Evolutionary conservation across 208 protist species (phyloP).

Genomic region (Acanthamoeba rhysodes): DNA sequence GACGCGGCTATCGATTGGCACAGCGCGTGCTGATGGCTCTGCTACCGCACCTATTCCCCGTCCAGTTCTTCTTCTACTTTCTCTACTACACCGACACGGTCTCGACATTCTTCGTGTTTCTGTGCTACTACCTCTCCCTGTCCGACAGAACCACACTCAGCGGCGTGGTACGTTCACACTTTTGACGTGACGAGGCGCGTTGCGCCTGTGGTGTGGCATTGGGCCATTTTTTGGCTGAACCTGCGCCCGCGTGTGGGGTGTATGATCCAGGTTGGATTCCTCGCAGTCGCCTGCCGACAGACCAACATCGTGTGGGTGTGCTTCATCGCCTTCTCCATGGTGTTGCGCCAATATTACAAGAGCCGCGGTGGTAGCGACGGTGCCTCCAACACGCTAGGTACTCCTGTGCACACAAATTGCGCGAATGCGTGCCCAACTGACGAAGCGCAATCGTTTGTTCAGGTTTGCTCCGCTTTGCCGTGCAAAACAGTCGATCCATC

Average conservation of each 20-base stretch:
- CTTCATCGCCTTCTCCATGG: slow-evolving; percentile 36
- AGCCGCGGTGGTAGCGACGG: not conserved
- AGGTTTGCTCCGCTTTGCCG: not conserved
- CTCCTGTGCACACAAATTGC: not conserved
- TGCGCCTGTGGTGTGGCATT: too few species aligned
- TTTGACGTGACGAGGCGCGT: not conserved
- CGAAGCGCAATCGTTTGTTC: not conserved
- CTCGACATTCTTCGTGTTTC: slow-evolving; percentile 61
- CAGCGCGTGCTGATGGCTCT: not conserved
- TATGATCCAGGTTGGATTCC: not conserved
- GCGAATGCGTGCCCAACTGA: not conserved
- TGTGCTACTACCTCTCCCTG: slow-evolving; percentile 44
- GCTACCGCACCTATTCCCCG: slow-evolving; percentile 39
- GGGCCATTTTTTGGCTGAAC: too few species aligned
- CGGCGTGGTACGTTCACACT: not conserved
- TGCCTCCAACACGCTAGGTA: not conserved
- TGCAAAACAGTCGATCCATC: not conserved
- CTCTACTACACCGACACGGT: slow-evolving; percentile 77
- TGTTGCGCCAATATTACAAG: slow-evolving; percentile 5
- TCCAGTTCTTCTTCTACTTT: slow-evolving; percentile 79
- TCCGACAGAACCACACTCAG: slow-evolving; percentile 4
- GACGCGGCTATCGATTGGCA: not conserved
- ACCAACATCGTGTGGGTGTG: slow-evolving; percentile 77
- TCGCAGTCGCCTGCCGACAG: slow-evolving; percentile 64
- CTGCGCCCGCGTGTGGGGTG: not conserved